Conservation (phyloP, 371 early-diverging fungal genomes). For the Vairimorpha apis region DNA sequence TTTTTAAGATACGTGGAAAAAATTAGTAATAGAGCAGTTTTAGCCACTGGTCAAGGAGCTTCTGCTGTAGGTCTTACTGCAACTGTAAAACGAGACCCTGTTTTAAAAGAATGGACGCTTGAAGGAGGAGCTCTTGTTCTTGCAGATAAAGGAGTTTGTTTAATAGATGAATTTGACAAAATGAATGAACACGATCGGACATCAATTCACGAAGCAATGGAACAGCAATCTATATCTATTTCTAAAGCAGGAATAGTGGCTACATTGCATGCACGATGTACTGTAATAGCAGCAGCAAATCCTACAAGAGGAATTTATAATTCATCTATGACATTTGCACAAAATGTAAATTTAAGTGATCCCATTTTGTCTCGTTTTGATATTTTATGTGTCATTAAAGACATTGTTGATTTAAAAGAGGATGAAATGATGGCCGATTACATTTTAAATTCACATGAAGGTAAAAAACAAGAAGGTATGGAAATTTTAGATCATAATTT, state of each 20-base stretch:
- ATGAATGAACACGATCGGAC: conserved; percentile 91
- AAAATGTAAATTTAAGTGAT: conserved; percentile 96
- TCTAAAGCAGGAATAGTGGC: conserved; percentile 95
- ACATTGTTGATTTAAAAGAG: conserved; percentile 73
- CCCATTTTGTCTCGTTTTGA: conserved; percentile 98
- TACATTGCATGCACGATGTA: conserved; percentile 84
- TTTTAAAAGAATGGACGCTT: conserved; percentile 91
- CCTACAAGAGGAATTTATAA: conserved; percentile 93
- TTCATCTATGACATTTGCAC: conserved; percentile 79
- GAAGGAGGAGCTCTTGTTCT: conserved; percentile 98
- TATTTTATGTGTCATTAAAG: conserved; percentile 92
- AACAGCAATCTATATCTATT: conserved; percentile 93
- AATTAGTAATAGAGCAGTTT: conserved; percentile 86
- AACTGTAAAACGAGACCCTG: conserved; percentile 84
- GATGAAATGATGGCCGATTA: conserved; percentile 86
- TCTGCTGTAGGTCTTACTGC: conserved; percentile 98
- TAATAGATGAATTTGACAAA: conserved; percentile 98
- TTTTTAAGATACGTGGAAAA: conserved; percentile 91
- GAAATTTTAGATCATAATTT: conserved; percentile 65
- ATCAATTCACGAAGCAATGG: conserved; percentile 99
- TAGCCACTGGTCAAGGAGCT: conserved; percentile 96
- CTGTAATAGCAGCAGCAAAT: conserved; percentile 94
- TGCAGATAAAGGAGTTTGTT: conserved; percentile 90
- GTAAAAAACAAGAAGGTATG: conserved; percentile 51
- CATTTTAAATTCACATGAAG: conserved; percentile 75